Evolutionary conservation across 345 rosid genomes (phyloP).

Genomic region (Combretum micranthum): DNA sequence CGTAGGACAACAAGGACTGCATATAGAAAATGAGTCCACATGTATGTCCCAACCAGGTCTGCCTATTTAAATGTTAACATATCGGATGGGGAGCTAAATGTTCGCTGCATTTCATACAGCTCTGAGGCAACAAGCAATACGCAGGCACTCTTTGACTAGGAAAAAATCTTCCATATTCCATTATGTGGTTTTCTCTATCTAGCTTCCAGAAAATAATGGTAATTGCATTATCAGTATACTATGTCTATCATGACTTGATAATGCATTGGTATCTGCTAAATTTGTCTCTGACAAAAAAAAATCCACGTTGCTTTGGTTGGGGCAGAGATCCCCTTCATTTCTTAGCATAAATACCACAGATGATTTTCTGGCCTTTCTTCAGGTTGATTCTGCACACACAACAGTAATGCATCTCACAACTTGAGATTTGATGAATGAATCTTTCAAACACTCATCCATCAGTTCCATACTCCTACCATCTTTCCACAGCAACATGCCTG

Average conservation of each 20-base stretch:
- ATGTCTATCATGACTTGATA: constrained; percentile 1
- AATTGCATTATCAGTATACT: too few relatives aligned
- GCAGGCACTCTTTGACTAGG: too few relatives aligned
- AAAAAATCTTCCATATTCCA: constrained; percentile 1
- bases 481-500: constrained; percentile 19
- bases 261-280: background rate
- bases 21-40: too few relatives aligned
- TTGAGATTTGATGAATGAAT: constrained; percentile 4
- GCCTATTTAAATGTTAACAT: too few relatives aligned
- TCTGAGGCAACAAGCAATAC: too few relatives aligned
- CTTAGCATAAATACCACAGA: constrained; percentile 23
- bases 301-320: constrained; percentile 32
- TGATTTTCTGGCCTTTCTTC: constrained; percentile 22
- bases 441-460: constrained; percentile 5
- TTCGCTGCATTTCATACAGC: too few relatives aligned
- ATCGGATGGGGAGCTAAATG: too few relatives aligned
- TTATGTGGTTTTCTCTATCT: too few relatives aligned
- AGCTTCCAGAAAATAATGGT: too few relatives aligned
- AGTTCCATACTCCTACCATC: constrained; percentile 15
- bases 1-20: too few relatives aligned
- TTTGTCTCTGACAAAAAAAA: constrained; percentile 17
- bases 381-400: constrained; percentile 22
- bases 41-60: too few relatives aligned
- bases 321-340: too few relatives aligned
- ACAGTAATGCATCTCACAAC: constrained; percentile 15